Evolutionary conservation across 257 asterid species (phyloP).

Genomic region (Solanum paucissectum): DNA sequence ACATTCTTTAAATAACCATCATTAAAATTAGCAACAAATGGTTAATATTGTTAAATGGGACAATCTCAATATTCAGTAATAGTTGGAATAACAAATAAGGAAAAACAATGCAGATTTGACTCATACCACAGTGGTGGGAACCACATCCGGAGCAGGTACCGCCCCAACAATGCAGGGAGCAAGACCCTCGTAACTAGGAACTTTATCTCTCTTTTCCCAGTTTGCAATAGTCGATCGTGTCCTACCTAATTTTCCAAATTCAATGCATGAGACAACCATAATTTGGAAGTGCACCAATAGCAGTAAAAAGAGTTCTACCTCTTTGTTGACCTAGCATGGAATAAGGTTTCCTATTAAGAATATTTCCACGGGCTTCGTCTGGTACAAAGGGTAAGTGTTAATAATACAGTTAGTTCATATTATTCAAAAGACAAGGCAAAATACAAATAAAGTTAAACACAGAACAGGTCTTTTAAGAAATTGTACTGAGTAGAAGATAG

Average conservation of each 20-base stretch:
- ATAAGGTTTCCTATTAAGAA: conserved; percentile 37
- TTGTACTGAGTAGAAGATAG: neutral
- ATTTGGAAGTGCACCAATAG: neutral
- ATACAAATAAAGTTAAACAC: neutral
- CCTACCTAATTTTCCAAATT: conserved; percentile 34
- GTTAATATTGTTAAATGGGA: neutral
- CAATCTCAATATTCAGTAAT: neutral
- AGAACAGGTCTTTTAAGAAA: neutral
- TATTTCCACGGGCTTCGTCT: conserved; percentile 48
- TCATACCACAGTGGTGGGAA: conserved; percentile 15
- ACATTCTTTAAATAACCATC: neutral
- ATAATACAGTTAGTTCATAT: neutral
- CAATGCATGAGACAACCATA: conserved; percentile 6
- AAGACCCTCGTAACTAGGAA: conserved; percentile 32
- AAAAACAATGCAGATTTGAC: neutral
- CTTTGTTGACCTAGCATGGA: conserved; percentile 46
- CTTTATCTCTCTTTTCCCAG: conserved; percentile 71
- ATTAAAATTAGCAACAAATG: neutral
- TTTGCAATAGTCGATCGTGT: conserved; percentile 32
- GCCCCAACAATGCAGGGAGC: conserved; percentile 47
- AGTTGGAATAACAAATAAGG: neutral
- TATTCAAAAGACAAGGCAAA: neutral
- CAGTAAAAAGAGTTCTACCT: conserved; percentile 31
- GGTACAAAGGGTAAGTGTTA: conserved; percentile 1
- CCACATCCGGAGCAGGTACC: conserved; percentile 25